Percentiles rank a stretch among this genome's conserved stretches.
phyloP scores from a whole-genome alignment of 352 stramenopile species.

The Globisporangium rhizosaccharum region DNA sequence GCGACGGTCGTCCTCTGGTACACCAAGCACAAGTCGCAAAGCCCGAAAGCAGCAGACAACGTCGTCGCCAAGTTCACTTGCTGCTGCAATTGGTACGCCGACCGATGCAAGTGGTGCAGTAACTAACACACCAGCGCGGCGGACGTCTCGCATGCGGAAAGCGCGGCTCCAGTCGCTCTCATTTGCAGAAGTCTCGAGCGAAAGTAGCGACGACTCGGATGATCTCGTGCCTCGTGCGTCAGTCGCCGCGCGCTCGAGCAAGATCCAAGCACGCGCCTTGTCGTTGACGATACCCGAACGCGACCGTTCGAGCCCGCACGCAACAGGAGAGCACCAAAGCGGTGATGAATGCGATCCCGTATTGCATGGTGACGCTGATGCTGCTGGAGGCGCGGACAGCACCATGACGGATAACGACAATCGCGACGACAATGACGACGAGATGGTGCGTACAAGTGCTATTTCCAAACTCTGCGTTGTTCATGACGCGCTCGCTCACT shows the following conservation, averaged over 20 bases:
- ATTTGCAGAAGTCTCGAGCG: constrained; percentile 47
- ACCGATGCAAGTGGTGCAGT: not conserved
- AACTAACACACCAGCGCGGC: constrained; percentile 25
- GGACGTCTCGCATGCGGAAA: constrained; percentile 48
- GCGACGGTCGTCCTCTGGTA: constrained; percentile 21
- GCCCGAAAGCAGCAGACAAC: constrained; percentile 3
- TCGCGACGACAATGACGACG: constrained; percentile 5
- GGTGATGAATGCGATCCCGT: no score
- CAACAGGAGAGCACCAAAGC: no score
- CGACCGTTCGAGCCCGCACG: not conserved
- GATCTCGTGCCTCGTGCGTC: constrained; percentile 25
- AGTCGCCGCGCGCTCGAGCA: constrained; percentile 23
- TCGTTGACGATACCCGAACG: not conserved
- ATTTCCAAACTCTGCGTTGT: not conserved
- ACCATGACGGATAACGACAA: not conserved
- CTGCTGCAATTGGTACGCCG: not conserved
- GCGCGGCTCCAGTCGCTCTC: constrained; percentile 32
- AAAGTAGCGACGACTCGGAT: constrained; percentile 41
- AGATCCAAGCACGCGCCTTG: not conserved
- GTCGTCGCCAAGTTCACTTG: constrained; percentile 3
- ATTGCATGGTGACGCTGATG: no score
- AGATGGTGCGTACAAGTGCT: constrained; percentile 8
- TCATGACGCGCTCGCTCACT: no score
- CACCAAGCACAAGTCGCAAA: constrained; percentile 7
- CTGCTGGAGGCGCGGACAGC: not conserved